These are phyloP conservation scores for Wickerhamomyces queroliae DNA, from an alignment of 805 yeast genomes.

Conservation along the genomic window DNA sequence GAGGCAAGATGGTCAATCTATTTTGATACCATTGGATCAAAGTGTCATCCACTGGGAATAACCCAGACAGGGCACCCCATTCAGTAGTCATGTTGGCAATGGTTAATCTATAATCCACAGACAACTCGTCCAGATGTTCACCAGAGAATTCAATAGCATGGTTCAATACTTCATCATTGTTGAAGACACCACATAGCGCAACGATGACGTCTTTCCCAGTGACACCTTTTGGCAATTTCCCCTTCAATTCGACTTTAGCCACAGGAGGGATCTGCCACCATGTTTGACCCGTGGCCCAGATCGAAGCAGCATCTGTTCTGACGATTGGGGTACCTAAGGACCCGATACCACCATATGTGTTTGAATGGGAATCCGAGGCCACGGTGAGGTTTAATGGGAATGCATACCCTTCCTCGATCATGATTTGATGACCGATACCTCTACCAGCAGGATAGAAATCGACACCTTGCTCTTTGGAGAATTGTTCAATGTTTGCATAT, in stretches of 20 bases:
- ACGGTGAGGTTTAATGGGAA: slow-evolving; percentile 91
- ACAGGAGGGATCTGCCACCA: slow-evolving; percentile 99
- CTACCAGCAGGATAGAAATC: slow-evolving; percentile 98
- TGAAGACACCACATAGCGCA: slow-evolving; percentile 89
- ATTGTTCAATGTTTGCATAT: slow-evolving; percentile 81
- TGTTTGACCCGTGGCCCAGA: slow-evolving; percentile 99
- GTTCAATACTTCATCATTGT: slow-evolving; percentile 86
- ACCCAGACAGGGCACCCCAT: slow-evolving; percentile 97
- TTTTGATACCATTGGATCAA: slow-evolving; percentile 73
- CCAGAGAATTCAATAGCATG: slow-evolving; percentile 94
- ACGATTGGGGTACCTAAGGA: slow-evolving; percentile 96
- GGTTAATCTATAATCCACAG: slow-evolving; percentile 82
- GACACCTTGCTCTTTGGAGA: slow-evolving; percentile 85
- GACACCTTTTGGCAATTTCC: slow-evolving; percentile 77
- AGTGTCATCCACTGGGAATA: slow-evolving; percentile 90
- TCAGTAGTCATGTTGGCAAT: slow-evolving; percentile 98
- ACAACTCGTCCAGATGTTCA: slow-evolving; percentile 60
- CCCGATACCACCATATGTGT: slow-evolving; percentile 97
- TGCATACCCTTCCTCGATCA: slow-evolving; percentile 99
- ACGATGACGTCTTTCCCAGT: slow-evolving; percentile 97
- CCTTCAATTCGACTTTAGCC: slow-evolving; percentile 84
- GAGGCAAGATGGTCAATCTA: slow-evolving; percentile 49
- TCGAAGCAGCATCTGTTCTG: slow-evolving; percentile 97
- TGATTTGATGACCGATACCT: slow-evolving; percentile 98
- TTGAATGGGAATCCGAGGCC: slow-evolving; percentile 96